Percentiles rank a stretch among this genome's conserved stretches.
phyloP scores from a whole-genome alignment of 352 stramenopile genomes.

The Blastocystis sp. region DNA sequence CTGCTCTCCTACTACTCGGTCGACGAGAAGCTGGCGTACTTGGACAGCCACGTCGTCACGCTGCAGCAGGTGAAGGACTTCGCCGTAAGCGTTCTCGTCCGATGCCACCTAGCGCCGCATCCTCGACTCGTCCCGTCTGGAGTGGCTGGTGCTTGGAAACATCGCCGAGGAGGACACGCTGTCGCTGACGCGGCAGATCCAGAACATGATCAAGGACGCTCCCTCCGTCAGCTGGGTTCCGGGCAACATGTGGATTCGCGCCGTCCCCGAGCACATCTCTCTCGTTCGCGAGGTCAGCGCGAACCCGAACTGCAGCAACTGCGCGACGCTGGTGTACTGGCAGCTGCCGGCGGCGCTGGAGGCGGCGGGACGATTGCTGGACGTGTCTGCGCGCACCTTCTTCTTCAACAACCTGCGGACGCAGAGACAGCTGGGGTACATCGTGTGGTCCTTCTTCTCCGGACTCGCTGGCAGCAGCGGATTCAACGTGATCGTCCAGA shows the following conservation, averaged over 20 bases:
- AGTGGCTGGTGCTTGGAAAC: conserved; percentile 29
- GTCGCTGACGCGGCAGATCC: not conserved
- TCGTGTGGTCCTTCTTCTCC: conserved; percentile 37
- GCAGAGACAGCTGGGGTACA: conserved; percentile 18
- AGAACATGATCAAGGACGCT: not conserved
- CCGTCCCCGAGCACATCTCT: not conserved
- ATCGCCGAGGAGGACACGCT: not conserved
- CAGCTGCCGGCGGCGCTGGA: not conserved
- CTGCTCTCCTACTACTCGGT: conserved; percentile 4
- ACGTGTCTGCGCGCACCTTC: not conserved
- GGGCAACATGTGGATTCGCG: not conserved
- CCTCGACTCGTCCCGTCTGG: not conserved
- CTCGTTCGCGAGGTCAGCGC: not conserved
- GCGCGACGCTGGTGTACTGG: not conserved
- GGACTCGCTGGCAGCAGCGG: not conserved
- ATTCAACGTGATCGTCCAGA: conserved; percentile 42
- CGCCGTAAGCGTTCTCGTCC: not conserved
- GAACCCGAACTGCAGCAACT: conserved; percentile 14
- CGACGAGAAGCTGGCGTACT: not conserved
- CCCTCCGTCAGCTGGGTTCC: not conserved
- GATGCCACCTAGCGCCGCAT: not conserved
- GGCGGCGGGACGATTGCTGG: not conserved
- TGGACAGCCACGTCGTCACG: not conserved
- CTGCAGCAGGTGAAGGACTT: not conserved
- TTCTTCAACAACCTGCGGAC: conserved; percentile 20